A percentile compares a stretch with the other conserved stretches of the same genome.
These are phyloP conservation scores for Setaria italica DNA, from an alignment of 202 grass and related monocot genomes.

Conservation along the genomic window DNA sequence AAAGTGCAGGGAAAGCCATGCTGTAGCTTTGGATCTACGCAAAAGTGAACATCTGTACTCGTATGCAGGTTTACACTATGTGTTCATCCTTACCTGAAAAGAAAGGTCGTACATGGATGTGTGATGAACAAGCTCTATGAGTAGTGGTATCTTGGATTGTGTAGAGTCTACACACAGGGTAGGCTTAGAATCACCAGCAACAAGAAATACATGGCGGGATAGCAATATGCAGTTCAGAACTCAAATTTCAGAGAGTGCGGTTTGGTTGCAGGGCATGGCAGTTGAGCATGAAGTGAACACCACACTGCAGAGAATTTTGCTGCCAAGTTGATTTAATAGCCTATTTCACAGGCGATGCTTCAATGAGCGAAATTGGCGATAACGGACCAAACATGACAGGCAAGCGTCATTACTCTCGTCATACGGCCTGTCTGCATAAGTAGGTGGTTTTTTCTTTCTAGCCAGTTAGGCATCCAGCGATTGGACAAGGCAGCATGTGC, in stretches of 20 bases:
- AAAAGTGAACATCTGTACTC: constrained; percentile 34
- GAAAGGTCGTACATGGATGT: neutral
- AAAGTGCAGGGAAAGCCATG: constrained; percentile 16
- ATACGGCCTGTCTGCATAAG: constrained; percentile 13
- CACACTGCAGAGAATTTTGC: neutral
- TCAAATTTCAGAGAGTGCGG: neutral
- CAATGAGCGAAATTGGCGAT: neutral
- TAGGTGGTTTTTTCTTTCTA: neutral
- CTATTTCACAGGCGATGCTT: neutral
- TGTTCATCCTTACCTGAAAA: neutral
- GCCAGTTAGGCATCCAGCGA: constrained; percentile 14
- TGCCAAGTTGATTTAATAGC: neutral
- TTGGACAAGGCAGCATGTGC: constrained; percentile 27
- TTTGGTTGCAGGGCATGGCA: constrained; percentile 1
- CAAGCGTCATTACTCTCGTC: neutral
- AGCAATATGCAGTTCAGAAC: neutral
- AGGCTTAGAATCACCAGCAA: neutral
- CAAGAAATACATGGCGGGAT: neutral
- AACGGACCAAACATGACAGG: constrained; percentile 8
- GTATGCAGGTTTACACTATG: constrained; percentile 1
- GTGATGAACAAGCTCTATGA: neutral
- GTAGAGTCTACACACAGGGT: neutral
- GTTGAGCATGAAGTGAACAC: neutral
- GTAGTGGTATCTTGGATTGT: neutral
- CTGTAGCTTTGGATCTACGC: constrained; percentile 50